A percentile compares a stretch with the other conserved stretches of the same genome.
phyloP scores from a whole-genome alignment of 306 rosid genomes.

The Cucurbita argyrosperma region DNA sequence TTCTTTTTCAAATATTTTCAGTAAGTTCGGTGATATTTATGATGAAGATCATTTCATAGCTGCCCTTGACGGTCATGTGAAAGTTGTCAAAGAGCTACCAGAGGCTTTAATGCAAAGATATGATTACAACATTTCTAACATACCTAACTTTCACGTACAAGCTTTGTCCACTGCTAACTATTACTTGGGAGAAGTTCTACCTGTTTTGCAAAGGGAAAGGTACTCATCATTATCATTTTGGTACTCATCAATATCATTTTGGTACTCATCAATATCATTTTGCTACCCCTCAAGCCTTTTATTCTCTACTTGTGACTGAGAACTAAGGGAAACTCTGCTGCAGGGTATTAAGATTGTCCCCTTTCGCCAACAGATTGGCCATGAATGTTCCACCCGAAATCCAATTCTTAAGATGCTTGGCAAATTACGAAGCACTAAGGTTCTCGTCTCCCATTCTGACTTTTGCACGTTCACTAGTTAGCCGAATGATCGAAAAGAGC shows the following conservation, averaged over 20 bases:
- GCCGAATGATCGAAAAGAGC: constrained; percentile 62
- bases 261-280: neutral
- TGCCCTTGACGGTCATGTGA: constrained; percentile 68
- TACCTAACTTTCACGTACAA: constrained; percentile 57
- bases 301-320: neutral
- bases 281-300: neutral
- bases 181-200: constrained; percentile 69
- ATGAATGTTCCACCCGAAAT: constrained; percentile 84
- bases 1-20: constrained; percentile 12
- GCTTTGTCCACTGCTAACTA: constrained; percentile 81
- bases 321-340: constrained; percentile 8
- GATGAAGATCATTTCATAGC: constrained; percentile 84
- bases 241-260: neutral
- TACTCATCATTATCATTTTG: constrained; percentile 15
- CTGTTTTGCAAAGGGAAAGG: constrained; percentile 73
- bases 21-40: constrained; percentile 74
- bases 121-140: constrained; percentile 44
- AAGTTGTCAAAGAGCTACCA: constrained; percentile 80
- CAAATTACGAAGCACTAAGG: constrained; percentile 77
- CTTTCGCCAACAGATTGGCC: constrained; percentile 90
- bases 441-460: constrained; percentile 62
- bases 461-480: constrained; percentile 51
- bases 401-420: constrained; percentile 79
- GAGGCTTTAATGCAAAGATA: constrained; percentile 51
- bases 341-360: constrained; percentile 81